phyloP scores from a whole-genome alignment of 129 eudicot genomes.

The Escallonia herrerae region DNA sequence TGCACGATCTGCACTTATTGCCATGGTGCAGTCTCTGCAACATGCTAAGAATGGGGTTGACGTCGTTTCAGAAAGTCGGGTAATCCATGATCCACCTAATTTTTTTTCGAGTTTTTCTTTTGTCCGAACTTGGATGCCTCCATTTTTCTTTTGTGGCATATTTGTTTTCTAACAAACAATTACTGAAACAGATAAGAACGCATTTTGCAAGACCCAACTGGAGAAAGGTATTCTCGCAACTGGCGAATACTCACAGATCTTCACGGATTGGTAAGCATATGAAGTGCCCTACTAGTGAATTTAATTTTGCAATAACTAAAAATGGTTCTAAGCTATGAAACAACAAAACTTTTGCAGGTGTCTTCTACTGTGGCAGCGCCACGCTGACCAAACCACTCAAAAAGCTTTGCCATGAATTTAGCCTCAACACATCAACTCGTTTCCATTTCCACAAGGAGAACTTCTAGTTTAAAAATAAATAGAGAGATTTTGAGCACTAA shows the following conservation, averaged over 20 bases:
- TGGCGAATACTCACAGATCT: conserved; percentile 50
- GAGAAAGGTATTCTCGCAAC: conserved; percentile 72
- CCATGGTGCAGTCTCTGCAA: conserved; percentile 87
- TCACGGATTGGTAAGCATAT: conserved; percentile 44
- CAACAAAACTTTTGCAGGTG: conserved; percentile 47
- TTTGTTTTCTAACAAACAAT: conserved; percentile 8
- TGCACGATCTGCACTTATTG: conserved; percentile 90
- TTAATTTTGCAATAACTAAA: background rate
- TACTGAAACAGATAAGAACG: conserved; percentile 61
- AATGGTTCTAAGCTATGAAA: background rate
- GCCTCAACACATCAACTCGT: conserved; percentile 52
- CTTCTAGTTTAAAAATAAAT: conserved; percentile 26
- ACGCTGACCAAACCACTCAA: conserved; percentile 51
- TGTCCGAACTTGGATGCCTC: background rate
- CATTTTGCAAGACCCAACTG: conserved; percentile 97
- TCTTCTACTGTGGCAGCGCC: conserved; percentile 82
- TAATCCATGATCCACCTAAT: conserved; percentile 14
- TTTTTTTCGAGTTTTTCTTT: too few species aligned
- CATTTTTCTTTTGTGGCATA: background rate
- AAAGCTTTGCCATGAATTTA: conserved; percentile 58
- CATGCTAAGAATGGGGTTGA: conserved; percentile 94
- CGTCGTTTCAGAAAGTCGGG: conserved; percentile 88
- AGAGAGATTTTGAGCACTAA: background rate
- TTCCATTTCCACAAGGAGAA: conserved; percentile 93
- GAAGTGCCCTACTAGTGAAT: background rate